Evolutionary conservation across 1,284 basidiomycete species (phyloP), one percentile per base, ranked within the genome.

Genomic region (Malassezia caprae): DNA sequence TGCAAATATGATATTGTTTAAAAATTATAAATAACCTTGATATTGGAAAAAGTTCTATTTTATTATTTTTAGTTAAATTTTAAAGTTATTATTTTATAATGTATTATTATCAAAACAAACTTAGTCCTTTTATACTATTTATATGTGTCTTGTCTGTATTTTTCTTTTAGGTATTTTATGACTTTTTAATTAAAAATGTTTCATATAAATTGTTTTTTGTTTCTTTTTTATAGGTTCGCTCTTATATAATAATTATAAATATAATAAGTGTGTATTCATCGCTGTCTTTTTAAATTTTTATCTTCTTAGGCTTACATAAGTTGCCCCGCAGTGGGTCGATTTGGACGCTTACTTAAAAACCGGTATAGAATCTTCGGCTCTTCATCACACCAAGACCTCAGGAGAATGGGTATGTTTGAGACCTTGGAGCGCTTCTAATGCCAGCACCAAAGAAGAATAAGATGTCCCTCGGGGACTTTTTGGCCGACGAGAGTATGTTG

Each of bases 381-480:
- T 41, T 49, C n/a, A 3, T 26, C 41, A 15, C 4, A 49, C 26
- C 35, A 11, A 15, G 13, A 13, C 30, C 11, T 23, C 11, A 10
- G 23, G 19, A 51, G 21, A 15, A 43, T 45, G 21, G 31, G 24
- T 45, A 45, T 28, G 41, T 45, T 45, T 15, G 17, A 3, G n/a
- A 13, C 13, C n/a, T 2, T 7, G 19, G 10, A 19, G n/a, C 34
- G 8, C 26, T 8, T 5, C 37, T 48, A 41, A 53, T 24, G 28
- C 12, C 42, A 73, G 69, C 69, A 35, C 68, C 69, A 43, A 73
- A 72, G 51, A 70, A 65, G 44, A 72, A 52, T 24, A 57, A 67
- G 58, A 62, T 71, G 60, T 58, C 66, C 42, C 64, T 73, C 41
- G 64, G 60, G 53, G 72, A 72, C 56, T 73, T 73, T 56, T 58